These are phyloP conservation scores for Arabis hirsuta DNA, from an alignment of 345 rosid species.

Conservation along the genomic window DNA sequence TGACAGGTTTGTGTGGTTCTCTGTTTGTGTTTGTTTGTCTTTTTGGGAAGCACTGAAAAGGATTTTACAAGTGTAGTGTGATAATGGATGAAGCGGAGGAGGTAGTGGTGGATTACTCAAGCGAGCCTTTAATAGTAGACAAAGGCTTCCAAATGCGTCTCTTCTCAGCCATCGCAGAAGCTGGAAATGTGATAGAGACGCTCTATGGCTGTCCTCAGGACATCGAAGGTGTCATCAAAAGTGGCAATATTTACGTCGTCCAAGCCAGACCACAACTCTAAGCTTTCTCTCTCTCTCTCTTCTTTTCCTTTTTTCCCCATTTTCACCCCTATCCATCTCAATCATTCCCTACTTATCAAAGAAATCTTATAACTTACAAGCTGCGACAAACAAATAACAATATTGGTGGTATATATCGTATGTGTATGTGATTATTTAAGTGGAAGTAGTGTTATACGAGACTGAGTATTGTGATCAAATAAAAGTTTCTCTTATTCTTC, in stretches of 20 bases:
- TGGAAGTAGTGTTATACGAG: too few relatives aligned
- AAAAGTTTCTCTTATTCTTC: too few relatives aligned
- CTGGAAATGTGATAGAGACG: slow-evolving; percentile 78
- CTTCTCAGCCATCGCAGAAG: slow-evolving; percentile 75
- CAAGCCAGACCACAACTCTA: slow-evolving; percentile 96
- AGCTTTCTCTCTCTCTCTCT: slow-evolving; percentile 18
- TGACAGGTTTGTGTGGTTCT: slow-evolving; percentile 58
- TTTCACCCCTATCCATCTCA: not conserved
- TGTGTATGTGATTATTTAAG: too few relatives aligned
- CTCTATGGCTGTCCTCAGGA: slow-evolving; percentile 87
- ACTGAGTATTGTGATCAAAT: too few relatives aligned
- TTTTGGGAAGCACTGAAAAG: not conserved
- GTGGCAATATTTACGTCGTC: slow-evolving; percentile 74
- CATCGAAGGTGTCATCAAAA: slow-evolving; percentile 90
- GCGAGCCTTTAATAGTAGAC: slow-evolving; percentile 63
- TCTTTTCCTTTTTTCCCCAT: not conserved
- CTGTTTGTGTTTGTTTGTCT: not conserved
- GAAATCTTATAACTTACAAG: not conserved
- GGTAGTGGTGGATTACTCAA: slow-evolving; percentile 75
- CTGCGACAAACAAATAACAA: too few relatives aligned
- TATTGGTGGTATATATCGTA: too few relatives aligned
- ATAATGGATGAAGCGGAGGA: slow-evolving; percentile 89
- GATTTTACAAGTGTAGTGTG: slow-evolving; percentile 59
- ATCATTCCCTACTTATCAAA: not conserved
- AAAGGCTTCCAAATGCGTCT: slow-evolving; percentile 58